Evolutionary conservation across 331 rosid species (phyloP).

Genomic region (Acacia pycnantha): DNA sequence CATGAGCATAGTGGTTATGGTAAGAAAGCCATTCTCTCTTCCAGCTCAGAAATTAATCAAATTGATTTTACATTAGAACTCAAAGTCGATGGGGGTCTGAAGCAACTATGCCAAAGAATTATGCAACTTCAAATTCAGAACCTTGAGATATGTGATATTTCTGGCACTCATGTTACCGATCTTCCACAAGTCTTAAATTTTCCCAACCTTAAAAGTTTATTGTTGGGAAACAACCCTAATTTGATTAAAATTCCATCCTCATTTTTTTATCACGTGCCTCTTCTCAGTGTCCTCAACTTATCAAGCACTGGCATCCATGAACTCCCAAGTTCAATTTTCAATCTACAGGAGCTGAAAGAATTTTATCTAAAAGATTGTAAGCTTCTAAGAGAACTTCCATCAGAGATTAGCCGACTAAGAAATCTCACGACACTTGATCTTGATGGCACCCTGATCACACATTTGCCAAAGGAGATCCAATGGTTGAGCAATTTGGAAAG

Average conservation of each 20-base stretch:
- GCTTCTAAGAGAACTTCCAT: not conserved
- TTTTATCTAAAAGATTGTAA: not conserved
- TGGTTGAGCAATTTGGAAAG: conserved; percentile 4
- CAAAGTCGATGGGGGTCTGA: not conserved
- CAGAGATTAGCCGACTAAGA: not conserved
- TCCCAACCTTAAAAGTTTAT: not conserved
- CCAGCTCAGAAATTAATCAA: not conserved
- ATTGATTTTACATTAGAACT: not conserved
- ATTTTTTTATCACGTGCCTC: conserved; percentile 1
- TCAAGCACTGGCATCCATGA: not conserved
- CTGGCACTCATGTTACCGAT: not conserved
- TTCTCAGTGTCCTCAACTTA: not conserved
- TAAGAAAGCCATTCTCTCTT: not conserved
- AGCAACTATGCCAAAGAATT: not conserved
- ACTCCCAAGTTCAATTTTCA: not conserved
- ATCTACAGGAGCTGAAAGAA: not conserved
- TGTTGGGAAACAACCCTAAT: not conserved
- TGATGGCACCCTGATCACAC: conserved; percentile 12
- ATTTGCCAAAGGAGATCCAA: not conserved
- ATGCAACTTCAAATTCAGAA: not conserved
- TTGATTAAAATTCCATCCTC: not conserved
- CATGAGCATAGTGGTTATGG: not conserved
- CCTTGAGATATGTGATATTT: not conserved
- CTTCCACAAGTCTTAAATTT: not conserved
- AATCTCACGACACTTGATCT: conserved; percentile 26